Conservation (phyloP, 73 alveolate genomes). For the Paramecium bursaria region DNA sequence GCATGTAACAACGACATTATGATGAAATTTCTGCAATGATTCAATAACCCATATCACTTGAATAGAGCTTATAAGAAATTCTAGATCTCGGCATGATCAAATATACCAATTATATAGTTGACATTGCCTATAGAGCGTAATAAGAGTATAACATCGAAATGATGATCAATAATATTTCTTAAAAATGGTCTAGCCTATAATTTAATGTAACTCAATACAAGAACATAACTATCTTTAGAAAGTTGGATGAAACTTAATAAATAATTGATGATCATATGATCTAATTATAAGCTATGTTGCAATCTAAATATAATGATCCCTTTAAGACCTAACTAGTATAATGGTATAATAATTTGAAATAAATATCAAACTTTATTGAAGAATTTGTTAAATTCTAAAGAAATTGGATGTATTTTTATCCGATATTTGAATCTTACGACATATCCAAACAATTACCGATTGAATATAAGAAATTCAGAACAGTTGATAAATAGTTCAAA, state of each 20-base stretch:
- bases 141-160: no score
- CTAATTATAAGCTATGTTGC: neutral
- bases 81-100: no score
- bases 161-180: no score
- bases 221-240: slow-evolving; percentile 34
- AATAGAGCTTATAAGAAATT: no score
- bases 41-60: no score
- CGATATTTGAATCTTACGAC: slow-evolving; percentile 32
- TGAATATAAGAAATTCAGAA: slow-evolving; percentile 40
- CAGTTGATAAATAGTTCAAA: slow-evolving; percentile 18
- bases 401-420: neutral
- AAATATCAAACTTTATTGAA: neutral
- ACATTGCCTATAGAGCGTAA: no score
- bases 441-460: neutral
- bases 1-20: no score
- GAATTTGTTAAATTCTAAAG: neutral
- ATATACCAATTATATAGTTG: no score
- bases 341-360: neutral
- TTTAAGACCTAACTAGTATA: neutral
- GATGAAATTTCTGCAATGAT: no score
- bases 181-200: no score
- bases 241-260: neutral
- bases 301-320: slow-evolving; percentile 8
- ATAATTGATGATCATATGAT: slow-evolving; percentile 38
- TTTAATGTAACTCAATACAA: no score